Evolutionary conservation across 495 filamentous ascomycete species (phyloP).

Genomic region (Talaromyces thailandensis): DNA sequence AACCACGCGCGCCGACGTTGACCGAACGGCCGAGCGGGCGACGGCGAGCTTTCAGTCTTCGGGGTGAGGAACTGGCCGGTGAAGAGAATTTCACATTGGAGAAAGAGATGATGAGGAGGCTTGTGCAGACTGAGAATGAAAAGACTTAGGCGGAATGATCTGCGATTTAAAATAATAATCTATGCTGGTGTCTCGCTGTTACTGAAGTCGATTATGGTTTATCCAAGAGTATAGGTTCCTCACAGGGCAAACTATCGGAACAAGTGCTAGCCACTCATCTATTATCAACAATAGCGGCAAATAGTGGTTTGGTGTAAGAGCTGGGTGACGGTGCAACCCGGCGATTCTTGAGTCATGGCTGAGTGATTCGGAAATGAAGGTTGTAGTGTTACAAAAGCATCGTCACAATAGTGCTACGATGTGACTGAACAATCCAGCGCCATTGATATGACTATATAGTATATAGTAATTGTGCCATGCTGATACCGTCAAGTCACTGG

Average conservation of each 20-base stretch:
- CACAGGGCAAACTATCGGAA: background rate
- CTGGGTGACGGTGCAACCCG: too few species aligned
- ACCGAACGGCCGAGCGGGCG: constrained; percentile 49
- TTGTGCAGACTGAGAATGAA: background rate
- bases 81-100: background rate
- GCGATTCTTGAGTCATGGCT: too few species aligned
- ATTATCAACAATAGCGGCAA: too few species aligned
- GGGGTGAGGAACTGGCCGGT: constrained; percentile 3
- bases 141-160: background rate
- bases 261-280: background rate
- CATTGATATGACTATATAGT: too few species aligned
- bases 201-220: too few species aligned
- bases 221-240: background rate
- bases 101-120: background rate
- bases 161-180: background rate
- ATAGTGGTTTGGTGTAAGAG: too few species aligned
- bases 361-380: too few species aligned
- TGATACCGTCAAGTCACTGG: too few species aligned
- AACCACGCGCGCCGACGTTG: constrained; percentile 56
- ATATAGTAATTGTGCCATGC: too few species aligned
- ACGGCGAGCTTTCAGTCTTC: constrained; percentile 40
- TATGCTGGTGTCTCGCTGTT: background rate
- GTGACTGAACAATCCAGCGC: too few species aligned
- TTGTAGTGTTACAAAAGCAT: too few species aligned
- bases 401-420: too few species aligned